Evolutionary conservation across 1,284 basidiomycete genomes (phyloP).

Genomic region (Gomphus bonarii): DNA sequence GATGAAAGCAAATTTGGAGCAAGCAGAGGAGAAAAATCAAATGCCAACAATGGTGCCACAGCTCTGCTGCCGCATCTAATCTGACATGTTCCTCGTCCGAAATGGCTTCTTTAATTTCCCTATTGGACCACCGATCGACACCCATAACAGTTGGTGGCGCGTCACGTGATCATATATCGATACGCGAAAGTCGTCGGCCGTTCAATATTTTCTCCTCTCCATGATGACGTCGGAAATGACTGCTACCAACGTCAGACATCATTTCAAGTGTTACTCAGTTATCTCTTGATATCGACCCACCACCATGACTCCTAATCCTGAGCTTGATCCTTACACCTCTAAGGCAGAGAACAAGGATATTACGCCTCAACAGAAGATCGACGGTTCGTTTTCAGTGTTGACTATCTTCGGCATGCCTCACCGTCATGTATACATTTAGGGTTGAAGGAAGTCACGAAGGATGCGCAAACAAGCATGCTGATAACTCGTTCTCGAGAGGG

Average conservation of each 20-base stretch:
- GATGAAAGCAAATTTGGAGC: too few relatives aligned
- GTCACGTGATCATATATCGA: not conserved
- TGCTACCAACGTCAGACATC: not conserved
- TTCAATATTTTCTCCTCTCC: not conserved
- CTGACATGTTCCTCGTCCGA: too few relatives aligned
- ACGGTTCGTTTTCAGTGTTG: conserved; percentile 26
- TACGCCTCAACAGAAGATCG: conserved; percentile 54
- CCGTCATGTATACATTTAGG: conserved; percentile 24
- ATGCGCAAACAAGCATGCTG: conserved; percentile 66
- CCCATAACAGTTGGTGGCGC: too few relatives aligned
- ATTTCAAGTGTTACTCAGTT: not conserved
- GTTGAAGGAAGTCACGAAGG: conserved; percentile 50
- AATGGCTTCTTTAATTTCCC: too few relatives aligned
- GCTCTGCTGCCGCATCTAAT: too few relatives aligned
- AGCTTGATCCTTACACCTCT: conserved; percentile 58
- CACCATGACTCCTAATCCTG: conserved; percentile 15
- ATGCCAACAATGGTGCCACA: too few relatives aligned
- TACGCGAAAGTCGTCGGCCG: not conserved
- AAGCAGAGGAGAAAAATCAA: too few relatives aligned
- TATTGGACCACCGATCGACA: conserved; percentile 33
- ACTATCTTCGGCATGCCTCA: not conserved
- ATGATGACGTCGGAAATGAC: not conserved
- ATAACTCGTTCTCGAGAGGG: conserved; percentile 71
- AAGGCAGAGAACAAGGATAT: conserved; percentile 45
- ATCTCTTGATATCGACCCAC: not conserved